A percentile compares a stretch with the other conserved stretches of the same genome.
Evolutionary conservation across 257 asterid genomes (phyloP).

Genomic region (Przewalskia tangutica): DNA sequence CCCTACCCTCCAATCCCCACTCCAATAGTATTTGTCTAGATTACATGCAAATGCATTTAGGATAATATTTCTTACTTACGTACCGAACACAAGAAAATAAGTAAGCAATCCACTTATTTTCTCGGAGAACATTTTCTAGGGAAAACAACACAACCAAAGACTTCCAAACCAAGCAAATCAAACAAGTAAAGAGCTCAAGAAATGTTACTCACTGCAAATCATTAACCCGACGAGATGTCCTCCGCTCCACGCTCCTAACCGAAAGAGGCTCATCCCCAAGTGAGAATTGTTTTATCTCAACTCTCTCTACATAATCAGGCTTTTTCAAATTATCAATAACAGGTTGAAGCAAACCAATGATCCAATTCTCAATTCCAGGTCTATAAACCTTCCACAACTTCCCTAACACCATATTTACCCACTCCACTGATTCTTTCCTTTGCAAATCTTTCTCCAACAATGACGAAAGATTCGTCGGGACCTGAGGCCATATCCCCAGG

Average conservation of each 20-base stretch:
- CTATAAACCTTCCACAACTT: conserved; percentile 83
- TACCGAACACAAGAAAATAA: no score
- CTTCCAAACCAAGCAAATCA: no score
- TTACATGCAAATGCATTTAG: no score
- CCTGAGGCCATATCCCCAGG: conserved; percentile 22
- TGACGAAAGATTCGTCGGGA: conserved; percentile 34
- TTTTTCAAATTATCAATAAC: conserved; percentile 74
- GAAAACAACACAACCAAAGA: no score
- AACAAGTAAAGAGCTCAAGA: not conserved
- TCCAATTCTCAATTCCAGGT: conserved; percentile 68
- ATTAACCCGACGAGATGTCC: conserved; percentile 70
- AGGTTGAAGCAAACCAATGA: conserved; percentile 74
- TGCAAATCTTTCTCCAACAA: conserved; percentile 74
- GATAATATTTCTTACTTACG: no score
- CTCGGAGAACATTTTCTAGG: no score
- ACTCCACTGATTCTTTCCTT: conserved; percentile 83
- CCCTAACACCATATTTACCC: conserved; percentile 91
- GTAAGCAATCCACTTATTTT: no score
- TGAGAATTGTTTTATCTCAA: conserved; percentile 76
- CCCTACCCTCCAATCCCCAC: no score
- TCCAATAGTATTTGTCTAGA: no score
- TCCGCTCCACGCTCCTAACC: conserved; percentile 72
- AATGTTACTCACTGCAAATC: conserved; percentile 72
- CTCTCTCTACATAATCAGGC: conserved; percentile 80
- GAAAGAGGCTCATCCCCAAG: conserved; percentile 81